A percentile compares a stretch with the other conserved stretches of the same genome.
phyloP scores from a whole-genome alignment of 169 alveolate genomes.

The Eimeria falciformis region DNA sequence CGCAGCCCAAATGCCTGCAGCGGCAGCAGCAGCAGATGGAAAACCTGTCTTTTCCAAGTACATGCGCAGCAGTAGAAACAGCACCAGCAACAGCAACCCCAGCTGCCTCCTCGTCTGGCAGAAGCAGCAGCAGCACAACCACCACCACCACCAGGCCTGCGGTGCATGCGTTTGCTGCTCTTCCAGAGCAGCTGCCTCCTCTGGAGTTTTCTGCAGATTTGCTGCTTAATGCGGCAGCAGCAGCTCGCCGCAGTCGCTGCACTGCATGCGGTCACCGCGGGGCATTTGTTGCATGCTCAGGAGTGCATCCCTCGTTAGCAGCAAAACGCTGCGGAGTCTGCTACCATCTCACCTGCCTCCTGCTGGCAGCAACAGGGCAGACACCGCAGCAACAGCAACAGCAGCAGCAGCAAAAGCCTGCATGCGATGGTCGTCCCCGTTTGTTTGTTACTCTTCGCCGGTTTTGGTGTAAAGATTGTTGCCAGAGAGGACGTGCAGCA shows the following conservation, averaged over 20 bases:
- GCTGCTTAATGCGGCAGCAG: conserved; percentile 32
- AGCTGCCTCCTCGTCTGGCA: not conserved
- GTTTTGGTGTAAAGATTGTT: conserved; percentile 67
- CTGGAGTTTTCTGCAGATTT: conserved; percentile 58
- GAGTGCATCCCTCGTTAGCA: not conserved
- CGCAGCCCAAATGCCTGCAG: not conserved
- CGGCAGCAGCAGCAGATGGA: conserved; percentile 30
- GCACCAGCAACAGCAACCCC: not conserved
- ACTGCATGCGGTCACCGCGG: conserved; percentile 65
- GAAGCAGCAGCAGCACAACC: conserved; percentile 32
- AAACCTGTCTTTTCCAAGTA: not conserved
- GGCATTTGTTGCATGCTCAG: conserved; percentile 33
- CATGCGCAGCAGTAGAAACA: not conserved
- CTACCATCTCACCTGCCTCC: conserved; percentile 40
- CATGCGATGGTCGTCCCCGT: conserved; percentile 6
- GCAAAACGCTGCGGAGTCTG: conserved; percentile 22
- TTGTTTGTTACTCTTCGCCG: conserved; percentile 57
- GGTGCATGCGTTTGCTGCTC: conserved; percentile 21
- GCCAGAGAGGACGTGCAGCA: conserved; percentile 39
- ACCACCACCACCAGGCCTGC: not conserved
- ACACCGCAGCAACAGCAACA: conserved; percentile 58
- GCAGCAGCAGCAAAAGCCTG: conserved; percentile 7
- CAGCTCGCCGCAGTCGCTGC: conserved; percentile 65
- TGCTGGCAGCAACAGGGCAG: conserved; percentile 59
- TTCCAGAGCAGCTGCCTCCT: conserved; percentile 71